Evolutionary conservation across 2,329 filamentous ascomycete genomes (phyloP), one percentile per base, ranked within the genome.

Genomic region (Xylariaceae sp.): DNA sequence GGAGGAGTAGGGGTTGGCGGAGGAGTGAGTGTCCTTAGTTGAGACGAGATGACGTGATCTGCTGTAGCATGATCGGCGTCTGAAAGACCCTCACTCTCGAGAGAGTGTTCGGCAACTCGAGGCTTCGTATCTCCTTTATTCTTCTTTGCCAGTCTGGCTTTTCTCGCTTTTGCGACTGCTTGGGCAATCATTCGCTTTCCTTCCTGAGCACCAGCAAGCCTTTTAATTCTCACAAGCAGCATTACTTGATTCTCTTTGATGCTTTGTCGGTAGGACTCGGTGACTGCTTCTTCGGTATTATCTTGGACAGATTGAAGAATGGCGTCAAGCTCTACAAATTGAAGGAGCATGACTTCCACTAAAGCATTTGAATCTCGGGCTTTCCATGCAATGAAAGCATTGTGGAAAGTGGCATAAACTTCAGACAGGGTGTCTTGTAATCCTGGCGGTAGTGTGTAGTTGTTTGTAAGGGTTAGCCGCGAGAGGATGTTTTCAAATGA

Each of bases 271-370:
- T 92, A 93, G n/a, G 90, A 83, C 16, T 82, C 83, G 1, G 87
- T 82, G 2, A 90, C 88, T 14, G 84, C 82, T 38, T 87, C 84
- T 44, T 89, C 84, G 0, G 84, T 88, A 47, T 86, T 85, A 61
- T 90, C 85, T 67, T 90, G 91, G 66, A 94, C 88, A 2, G 87
- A 89, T 65, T 91, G 87, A 77, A 88, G 88, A 44, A 93, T 93
- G 34, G 86, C 86, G 63, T 94, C 89, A 2, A 94, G 79, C 65
- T 91, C 89, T 16, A 92, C 88, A 68, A 93, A 92, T 58, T 90
- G 88, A 63, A 89, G 80, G n/a, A 93, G 78, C 89, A 94, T 92
- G 50, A 90, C 86, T 62, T 92, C 87, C 47, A 93, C 83, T 5
- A 94, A 75, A 0, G 88, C 85, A 48, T 85, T 85, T 0, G 88